Percentiles rank a stretch among this genome's conserved stretches.
Evolutionary conservation across 2,329 filamentous ascomycete species (phyloP).

Genomic region (Nemania sp.): DNA sequence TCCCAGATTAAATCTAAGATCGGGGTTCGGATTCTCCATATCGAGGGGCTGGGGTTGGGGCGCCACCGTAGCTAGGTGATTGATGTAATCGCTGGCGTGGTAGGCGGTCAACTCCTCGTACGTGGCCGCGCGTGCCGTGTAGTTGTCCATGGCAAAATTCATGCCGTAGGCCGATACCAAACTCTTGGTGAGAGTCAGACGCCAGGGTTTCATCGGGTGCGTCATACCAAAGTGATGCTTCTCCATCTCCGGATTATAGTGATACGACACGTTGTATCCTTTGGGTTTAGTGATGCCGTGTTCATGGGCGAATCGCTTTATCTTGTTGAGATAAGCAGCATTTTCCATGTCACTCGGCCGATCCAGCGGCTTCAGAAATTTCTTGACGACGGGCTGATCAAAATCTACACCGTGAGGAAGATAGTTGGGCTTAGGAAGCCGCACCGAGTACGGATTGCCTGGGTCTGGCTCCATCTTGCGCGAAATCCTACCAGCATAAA

Average conservation of each 20-base stretch:
- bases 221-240: constrained; percentile 95
- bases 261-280: constrained; percentile 91
- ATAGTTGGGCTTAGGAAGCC: constrained; percentile 62
- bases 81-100: constrained; percentile 86
- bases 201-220: constrained; percentile 99
- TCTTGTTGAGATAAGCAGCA: constrained; percentile 59
- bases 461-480: constrained; percentile 47
- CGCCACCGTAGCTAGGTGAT: constrained; percentile 77
- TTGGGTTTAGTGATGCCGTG: constrained; percentile 78
- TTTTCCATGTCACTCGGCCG: constrained; percentile 57
- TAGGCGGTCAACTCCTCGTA: constrained; percentile 87
- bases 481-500: neutral
- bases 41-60: constrained; percentile 67
- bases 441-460: constrained; percentile 50
- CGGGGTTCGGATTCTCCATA: constrained; percentile 64
- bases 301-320: constrained; percentile 58
- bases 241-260: constrained; percentile 93
- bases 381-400: constrained; percentile 55
- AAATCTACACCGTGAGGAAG: constrained; percentile 57
- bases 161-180: constrained; percentile 94
- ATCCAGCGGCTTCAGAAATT: constrained; percentile 55
- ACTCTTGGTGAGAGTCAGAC: constrained; percentile 91
- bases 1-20: constrained; percentile 79
- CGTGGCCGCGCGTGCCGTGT: constrained; percentile 79
- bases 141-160: constrained; percentile 95